Evolutionary conservation across 768 basidiomycete species (phyloP).

Genomic region (Pholiota microspora): DNA sequence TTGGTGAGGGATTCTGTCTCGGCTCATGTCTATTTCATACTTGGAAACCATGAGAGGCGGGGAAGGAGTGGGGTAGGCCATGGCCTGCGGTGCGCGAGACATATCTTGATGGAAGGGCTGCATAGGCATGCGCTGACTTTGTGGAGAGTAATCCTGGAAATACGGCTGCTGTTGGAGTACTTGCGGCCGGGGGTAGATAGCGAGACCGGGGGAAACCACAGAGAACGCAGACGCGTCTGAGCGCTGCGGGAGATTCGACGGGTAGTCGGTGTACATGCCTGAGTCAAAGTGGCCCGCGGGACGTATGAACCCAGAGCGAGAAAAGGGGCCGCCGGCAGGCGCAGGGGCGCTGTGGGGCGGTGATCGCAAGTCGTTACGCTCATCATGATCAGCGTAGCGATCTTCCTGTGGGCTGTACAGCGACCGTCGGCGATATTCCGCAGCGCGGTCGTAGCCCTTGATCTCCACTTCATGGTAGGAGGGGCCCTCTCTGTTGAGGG

Average conservation of each 20-base stretch:
- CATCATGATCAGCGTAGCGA: background rate
- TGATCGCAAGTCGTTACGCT: constrained; percentile 1
- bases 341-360: constrained; percentile 1
- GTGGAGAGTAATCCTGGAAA: constrained; percentile 2
- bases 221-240: background rate
- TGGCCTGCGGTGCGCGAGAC: background rate
- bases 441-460: background rate
- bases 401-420: constrained; percentile 1
- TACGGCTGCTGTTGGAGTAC: constrained; percentile 5
- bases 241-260: background rate
- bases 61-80: constrained; percentile 16
- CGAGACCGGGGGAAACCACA: background rate
- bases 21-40: constrained; percentile 18
- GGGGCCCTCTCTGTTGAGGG: background rate
- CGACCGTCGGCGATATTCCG: constrained; percentile 2
- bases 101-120: constrained; percentile 7
- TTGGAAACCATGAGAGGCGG: constrained; percentile 27
- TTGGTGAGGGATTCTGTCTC: background rate
- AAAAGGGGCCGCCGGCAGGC: background rate
- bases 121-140: constrained; percentile 3
- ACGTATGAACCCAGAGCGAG: background rate
- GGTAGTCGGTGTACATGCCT: background rate
- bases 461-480: background rate
- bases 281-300: background rate
- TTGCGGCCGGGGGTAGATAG: background rate